phyloP scores from a whole-genome alignment of 148 eudicot genomes.

The Chenopodium berlandieri region DNA sequence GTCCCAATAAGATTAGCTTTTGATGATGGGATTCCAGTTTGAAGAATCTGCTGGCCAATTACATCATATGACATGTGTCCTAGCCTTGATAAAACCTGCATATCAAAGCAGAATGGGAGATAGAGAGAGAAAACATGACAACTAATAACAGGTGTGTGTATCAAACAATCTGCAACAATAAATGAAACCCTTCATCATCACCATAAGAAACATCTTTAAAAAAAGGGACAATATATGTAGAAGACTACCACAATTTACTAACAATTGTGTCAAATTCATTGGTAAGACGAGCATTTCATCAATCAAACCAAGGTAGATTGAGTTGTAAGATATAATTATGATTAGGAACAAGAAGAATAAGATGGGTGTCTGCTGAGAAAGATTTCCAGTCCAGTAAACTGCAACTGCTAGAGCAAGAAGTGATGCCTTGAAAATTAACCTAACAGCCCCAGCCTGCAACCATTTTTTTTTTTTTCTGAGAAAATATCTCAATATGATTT shows the following conservation, averaged over 20 bases:
- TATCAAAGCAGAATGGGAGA: slow-evolving; percentile 30
- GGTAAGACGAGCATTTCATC: not conserved
- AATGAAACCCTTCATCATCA: not conserved
- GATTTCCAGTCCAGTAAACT: slow-evolving; percentile 82
- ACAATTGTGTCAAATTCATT: not conserved
- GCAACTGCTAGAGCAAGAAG: slow-evolving; percentile 80
- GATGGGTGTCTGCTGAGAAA: slow-evolving; percentile 66
- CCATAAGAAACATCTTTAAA: not conserved
- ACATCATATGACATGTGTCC: too few species aligned
- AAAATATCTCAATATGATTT: too few species aligned
- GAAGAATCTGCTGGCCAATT: too few species aligned
- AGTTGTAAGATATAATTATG: slow-evolving; percentile 36
- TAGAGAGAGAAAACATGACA: slow-evolving; percentile 3
- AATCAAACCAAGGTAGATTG: slow-evolving; percentile 1
- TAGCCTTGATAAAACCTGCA: too few species aligned
- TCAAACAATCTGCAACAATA: not conserved
- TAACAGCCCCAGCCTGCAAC: slow-evolving; percentile 91
- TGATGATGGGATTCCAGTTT: too few species aligned
- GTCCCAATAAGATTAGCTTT: too few species aligned
- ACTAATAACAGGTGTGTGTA: not conserved
- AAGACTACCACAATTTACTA: too few species aligned
- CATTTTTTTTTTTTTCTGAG: not conserved
- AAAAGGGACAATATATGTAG: not conserved
- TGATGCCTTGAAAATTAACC: slow-evolving; percentile 74
- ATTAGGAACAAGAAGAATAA: slow-evolving; percentile 68